Base-by-base conservation (phyloP, 768 basidiomycete species). In the Lentinula sp. region DNA sequence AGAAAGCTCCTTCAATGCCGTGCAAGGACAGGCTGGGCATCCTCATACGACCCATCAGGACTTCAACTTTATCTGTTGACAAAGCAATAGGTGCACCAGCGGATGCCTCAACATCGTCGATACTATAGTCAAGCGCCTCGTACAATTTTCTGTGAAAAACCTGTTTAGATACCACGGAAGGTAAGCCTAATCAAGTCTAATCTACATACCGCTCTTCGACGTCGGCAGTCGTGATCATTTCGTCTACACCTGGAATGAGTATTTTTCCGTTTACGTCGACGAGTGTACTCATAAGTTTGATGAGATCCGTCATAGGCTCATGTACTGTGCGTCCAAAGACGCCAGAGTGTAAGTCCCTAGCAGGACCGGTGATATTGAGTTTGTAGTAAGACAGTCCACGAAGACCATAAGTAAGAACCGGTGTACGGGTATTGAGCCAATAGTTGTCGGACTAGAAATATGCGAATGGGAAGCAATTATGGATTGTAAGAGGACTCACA, bases 1-100 rank as follows among this genome's bases (percentile, higher is more conserved):
- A 91, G 78, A 95, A 97, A 1, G 95, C 96, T 53, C 95, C 95
- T 73, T 97, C 92, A 67, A 98, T 95, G 10, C 96, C 96, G 71
- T 98, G 95, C 28, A 98, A 75, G 2, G 93, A 95, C 63, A 98
- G 81, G 61, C 88, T 90, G 2, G 95, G 91, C 66, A 84, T 78
- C 37, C 94, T 85, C 95, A 98, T 98, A 66, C 93, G 86, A 42
- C 91, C 93, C 95, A 96, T 98, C 42, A 98, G 77, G 20, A 90
- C 83, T 9, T 76, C 71, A 35, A 86, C 86, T 71, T 94, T 95
- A 71, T 95, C 87, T 4, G 83, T 76, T 2, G 86, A 87, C 23
- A 97, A 70, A 2, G 90, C 86, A 65, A 93, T 86, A 65, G 81
- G 68, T 8, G 79, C 90, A n/a, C 94, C 93, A 15, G 85, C 87